phyloP scores from a whole-genome alignment of 2,329 filamentous ascomycete species.

The Kalmusia sp. region DNA sequence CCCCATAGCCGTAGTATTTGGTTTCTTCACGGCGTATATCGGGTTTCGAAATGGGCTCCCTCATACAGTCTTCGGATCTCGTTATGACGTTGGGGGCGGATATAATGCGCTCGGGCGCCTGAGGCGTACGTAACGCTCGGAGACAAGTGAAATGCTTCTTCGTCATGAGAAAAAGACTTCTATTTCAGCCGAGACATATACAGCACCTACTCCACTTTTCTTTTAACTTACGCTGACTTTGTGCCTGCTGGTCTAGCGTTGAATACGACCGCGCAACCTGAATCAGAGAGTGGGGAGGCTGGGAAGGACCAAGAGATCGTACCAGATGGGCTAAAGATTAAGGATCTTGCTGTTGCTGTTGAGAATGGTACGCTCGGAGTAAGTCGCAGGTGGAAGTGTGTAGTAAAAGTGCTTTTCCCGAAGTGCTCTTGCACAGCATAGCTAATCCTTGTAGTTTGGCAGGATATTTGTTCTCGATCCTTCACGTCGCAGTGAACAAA shows the following conservation, averaged over 20 bases:
- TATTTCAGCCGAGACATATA: no score
- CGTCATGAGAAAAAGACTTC: no score
- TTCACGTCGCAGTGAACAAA: conserved; percentile 55
- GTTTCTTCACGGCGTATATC: not conserved
- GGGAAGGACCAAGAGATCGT: not conserved
- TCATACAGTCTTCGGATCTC: not conserved
- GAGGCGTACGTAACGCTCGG: no score
- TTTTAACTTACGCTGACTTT: not conserved
- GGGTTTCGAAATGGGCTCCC: not conserved
- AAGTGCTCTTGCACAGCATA: not conserved
- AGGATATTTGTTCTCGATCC: conserved; percentile 60
- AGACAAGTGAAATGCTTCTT: no score
- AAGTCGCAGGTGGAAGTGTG: no score
- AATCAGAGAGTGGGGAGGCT: not conserved
- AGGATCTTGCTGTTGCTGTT: conserved; percentile 1
- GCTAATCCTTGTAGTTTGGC: conserved; percentile 51
- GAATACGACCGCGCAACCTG: not conserved
- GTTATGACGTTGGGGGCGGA: not conserved
- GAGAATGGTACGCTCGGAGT: conserved; percentile 15
- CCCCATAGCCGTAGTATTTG: not conserved
- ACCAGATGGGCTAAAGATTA: conserved; percentile 3
- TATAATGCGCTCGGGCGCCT: conserved; percentile 1
- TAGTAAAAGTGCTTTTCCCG: no score
- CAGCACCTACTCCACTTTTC: no score
- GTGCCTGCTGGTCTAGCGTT: no score